A percentile compares a stretch with the other conserved stretches of the same genome.
Evolutionary conservation across 305 asterid genomes (phyloP).

Genomic region (Nicotiana rustica): DNA sequence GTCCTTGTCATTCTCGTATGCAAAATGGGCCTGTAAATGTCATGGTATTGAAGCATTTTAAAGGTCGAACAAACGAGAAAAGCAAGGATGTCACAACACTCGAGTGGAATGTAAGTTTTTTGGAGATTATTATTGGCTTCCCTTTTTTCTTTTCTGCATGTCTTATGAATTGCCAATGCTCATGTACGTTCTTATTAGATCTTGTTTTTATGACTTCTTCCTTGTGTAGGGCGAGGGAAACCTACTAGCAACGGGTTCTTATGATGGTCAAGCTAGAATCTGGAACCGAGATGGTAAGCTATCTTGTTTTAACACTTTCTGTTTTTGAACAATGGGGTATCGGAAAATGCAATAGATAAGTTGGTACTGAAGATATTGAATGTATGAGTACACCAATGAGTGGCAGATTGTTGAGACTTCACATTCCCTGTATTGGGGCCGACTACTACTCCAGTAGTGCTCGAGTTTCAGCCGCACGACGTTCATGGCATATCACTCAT

Average conservation of each 20-base stretch:
- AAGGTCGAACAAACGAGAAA: conserved; percentile 91
- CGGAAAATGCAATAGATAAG: neutral
- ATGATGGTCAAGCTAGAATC: conserved; percentile 98
- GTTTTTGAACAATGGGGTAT: neutral
- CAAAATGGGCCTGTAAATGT: conserved; percentile 69
- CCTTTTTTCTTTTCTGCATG: neutral
- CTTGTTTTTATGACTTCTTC: conserved; percentile 15
- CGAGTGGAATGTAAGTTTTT: conserved; percentile 87
- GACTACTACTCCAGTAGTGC: neutral
- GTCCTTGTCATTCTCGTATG: conserved; percentile 64
- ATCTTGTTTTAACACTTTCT: conserved; percentile 33
- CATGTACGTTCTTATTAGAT: neutral
- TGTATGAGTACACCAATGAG: conserved; percentile 13
- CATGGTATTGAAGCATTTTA: conserved; percentile 79
- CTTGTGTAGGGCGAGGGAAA: conserved; percentile 79
- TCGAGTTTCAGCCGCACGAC: neutral
- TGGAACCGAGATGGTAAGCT: conserved; percentile 89
- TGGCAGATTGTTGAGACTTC: neutral
- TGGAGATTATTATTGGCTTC: neutral
- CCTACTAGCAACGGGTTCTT: conserved; percentile 95
- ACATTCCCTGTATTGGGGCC: neutral
- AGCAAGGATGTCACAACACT: conserved; percentile 97
- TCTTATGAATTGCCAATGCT: neutral
- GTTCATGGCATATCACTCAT: too few relatives aligned
- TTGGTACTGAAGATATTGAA: neutral